Evolutionary conservation across 768 basidiomycete genomes (phyloP), one percentile per base, ranked within the genome.

Genomic region (Hortiboletus flavorubellus): DNA sequence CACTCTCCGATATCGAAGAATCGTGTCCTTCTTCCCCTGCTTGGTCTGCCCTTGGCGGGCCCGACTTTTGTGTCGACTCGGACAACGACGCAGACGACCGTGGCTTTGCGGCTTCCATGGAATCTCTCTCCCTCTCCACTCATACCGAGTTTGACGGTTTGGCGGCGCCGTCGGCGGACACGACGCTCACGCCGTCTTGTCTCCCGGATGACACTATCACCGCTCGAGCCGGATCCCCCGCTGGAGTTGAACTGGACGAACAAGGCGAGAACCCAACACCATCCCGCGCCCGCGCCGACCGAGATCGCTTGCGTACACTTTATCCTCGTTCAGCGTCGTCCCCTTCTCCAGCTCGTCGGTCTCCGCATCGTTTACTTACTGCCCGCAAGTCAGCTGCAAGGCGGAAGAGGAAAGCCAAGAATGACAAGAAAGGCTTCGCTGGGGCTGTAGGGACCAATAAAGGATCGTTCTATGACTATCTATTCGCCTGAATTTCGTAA

Each of bases 261-360:
- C 59, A 31, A 5, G 54, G 41, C 35, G 51, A 47, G 14, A 38
- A 26, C 33, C 9, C 40, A 12, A 34, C 58, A 62, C 54, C 53
- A 64, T 60, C 34, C 49, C 58, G 50, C 52, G 39, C 61, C 23
- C 66, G 72, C 37, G 59, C 38, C 18, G 46, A 65, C 44, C 54
- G 64, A 41, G 58, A 73, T 39, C 65, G 68, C 26, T 66, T 72
- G 53, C 61, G 70, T 56, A 50, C 70, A 31, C 55, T 72, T 56
- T 63, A 67, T 42, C 65, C 68, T 54, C 66, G 78, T 26, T 76
- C 80, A 1, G 61, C 79, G 4, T 82, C 82, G 5, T 83, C 82
- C 0, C 83, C 80, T 29, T 85, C 83, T 0, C 83, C 83, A 30
- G 76, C 70, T 8, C 69, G 83, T 46, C 60, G 72, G 49, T 60